Conservation (phyloP, 306 rosid species). For the Pachyrhizus erosus region DNA sequence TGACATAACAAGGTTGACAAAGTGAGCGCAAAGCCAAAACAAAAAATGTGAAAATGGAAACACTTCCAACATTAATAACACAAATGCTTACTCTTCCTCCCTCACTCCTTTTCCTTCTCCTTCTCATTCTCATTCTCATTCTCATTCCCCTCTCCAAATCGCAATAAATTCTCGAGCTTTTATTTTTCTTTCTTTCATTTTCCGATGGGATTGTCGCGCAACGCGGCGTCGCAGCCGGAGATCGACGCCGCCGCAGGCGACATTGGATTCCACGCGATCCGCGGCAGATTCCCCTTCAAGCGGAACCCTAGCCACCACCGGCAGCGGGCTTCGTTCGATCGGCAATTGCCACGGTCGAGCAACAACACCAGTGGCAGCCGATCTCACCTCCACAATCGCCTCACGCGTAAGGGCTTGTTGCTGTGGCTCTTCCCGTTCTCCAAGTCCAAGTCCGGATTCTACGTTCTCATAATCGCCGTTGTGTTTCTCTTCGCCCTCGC, state of each 20-base stretch:
- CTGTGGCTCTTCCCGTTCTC: slow-evolving; percentile 58
- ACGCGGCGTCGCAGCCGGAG: slow-evolving; percentile 59
- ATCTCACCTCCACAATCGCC: slow-evolving; percentile 65
- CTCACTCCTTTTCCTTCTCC: neutral
- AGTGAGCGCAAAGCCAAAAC: neutral
- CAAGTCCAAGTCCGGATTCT: slow-evolving; percentile 67
- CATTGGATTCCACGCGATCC: slow-evolving; percentile 70
- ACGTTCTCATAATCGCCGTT: slow-evolving; percentile 58
- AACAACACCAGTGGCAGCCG: slow-evolving; percentile 36
- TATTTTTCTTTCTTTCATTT: neutral
- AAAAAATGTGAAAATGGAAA: neutral
- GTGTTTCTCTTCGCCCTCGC: slow-evolving; percentile 73
- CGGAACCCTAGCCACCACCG: slow-evolving; percentile 64
- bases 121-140: too few relatives aligned
- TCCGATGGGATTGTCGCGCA: slow-evolving; percentile 64
- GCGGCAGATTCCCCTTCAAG: slow-evolving; percentile 72
- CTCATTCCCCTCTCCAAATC: neutral
- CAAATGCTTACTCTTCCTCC: neutral
- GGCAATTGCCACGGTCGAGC: slow-evolving; percentile 49
- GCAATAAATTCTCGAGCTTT: slow-evolving; percentile 40
- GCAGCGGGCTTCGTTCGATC: slow-evolving; percentile 52
- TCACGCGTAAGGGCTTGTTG: slow-evolving; percentile 76
- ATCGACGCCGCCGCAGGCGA: slow-evolving; percentile 63
- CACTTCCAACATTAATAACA: neutral
- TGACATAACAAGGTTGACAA: neutral